A percentile compares a stretch with the other conserved stretches of the same genome.
These are phyloP conservation scores for Phytopythium aichiense DNA, from an alignment of 352 stramenopile genomes.

Conservation along the genomic window DNA sequence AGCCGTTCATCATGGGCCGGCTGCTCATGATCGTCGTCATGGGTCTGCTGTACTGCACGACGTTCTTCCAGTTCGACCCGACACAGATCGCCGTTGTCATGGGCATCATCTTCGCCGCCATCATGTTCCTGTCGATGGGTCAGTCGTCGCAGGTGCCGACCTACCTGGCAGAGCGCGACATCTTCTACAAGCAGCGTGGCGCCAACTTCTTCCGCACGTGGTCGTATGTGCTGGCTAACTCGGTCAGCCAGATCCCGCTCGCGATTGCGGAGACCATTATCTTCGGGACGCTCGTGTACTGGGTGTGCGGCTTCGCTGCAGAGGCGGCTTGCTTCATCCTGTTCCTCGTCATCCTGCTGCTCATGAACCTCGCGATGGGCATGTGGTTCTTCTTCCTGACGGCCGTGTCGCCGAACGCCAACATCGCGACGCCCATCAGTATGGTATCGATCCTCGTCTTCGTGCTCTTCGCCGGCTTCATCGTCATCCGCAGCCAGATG, in stretches of 20 bases:
- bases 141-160: conserved; percentile 53
- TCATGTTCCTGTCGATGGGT: conserved; percentile 66
- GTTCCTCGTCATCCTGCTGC: conserved; percentile 37
- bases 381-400: conserved; percentile 39
- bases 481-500: conserved; percentile 36
- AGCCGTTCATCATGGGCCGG: conserved; percentile 20
- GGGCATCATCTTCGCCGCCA: conserved; percentile 56
- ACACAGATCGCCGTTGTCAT: background rate
- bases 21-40: background rate
- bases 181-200: conserved; percentile 80
- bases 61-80: conserved; percentile 6
- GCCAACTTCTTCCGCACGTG: conserved; percentile 74
- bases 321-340: conserved; percentile 23
- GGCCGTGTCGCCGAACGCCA: conserved; percentile 23
- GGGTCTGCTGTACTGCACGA: conserved; percentile 1
- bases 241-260: conserved; percentile 29
- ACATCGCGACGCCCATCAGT: conserved; percentile 35
- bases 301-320: conserved; percentile 59
- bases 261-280: conserved; percentile 53
- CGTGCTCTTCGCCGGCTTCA: conserved; percentile 43
- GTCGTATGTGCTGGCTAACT: conserved; percentile 57
- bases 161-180: conserved; percentile 38
- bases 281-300: conserved; percentile 81
- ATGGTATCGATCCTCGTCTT: conserved; percentile 40
- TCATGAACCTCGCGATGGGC: conserved; percentile 44